phyloP scores from a whole-genome alignment of 1,139 yeast genomes.

The Kluyveromyces marxianus region DNA sequence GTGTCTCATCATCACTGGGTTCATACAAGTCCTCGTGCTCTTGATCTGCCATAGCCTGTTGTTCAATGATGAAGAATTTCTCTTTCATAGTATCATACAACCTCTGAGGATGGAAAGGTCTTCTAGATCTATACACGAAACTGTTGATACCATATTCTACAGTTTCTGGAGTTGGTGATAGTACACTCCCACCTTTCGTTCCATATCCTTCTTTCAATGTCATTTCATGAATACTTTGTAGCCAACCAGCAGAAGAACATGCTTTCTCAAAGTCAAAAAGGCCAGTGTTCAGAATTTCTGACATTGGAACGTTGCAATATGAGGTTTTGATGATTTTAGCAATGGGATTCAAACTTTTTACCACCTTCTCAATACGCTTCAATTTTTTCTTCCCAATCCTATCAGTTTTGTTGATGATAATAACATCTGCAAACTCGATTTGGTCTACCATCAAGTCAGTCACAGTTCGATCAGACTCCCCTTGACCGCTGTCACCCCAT shows the following conservation, averaged over 20 bases:
- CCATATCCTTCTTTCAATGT: slow-evolving; percentile 31
- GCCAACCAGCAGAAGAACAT: slow-evolving; percentile 41
- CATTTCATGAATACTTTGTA: slow-evolving; percentile 38
- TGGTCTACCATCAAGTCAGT: slow-evolving; percentile 42
- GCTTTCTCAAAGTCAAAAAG: slow-evolving; percentile 37
- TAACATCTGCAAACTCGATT: slow-evolving; percentile 40
- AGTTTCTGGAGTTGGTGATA: slow-evolving; percentile 31
- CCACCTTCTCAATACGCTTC: slow-evolving; percentile 29
- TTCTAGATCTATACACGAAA: slow-evolving; percentile 36
- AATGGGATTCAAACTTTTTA: slow-evolving; percentile 36
- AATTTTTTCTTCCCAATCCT: slow-evolving; percentile 25
- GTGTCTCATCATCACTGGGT: slow-evolving; percentile 15
- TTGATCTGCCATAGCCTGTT: slow-evolving; percentile 25
- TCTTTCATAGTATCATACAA: slow-evolving; percentile 33
- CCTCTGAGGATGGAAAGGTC: slow-evolving; percentile 40
- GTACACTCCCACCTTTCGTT: slow-evolving; percentile 16
- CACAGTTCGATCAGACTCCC: slow-evolving; percentile 38
- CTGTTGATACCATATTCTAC: slow-evolving; percentile 40
- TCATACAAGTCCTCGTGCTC: slow-evolving; percentile 16
- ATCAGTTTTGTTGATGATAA: slow-evolving; percentile 36
- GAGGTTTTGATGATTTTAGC: slow-evolving; percentile 34
- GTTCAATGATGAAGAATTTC: slow-evolving; percentile 31
- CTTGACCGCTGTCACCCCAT: slow-evolving; percentile 35
- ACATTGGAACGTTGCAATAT: slow-evolving; percentile 34
- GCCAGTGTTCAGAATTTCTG: slow-evolving; percentile 33